A percentile compares a stretch with the other conserved stretches of the same genome.
phyloP scores from a whole-genome alignment of 306 rosid genomes.

The Malus orientalis region DNA sequence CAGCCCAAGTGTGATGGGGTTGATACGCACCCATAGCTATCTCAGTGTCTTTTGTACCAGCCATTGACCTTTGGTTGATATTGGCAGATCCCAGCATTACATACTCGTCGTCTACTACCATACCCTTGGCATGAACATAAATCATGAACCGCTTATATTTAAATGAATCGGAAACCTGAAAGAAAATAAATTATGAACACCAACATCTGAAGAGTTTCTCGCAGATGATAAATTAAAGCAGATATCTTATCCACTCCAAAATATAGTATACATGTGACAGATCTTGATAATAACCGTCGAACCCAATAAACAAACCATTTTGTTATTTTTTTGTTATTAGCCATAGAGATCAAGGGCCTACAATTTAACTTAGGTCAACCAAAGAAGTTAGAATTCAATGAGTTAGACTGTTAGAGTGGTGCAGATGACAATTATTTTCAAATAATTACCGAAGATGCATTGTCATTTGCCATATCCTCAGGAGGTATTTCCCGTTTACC shows the following conservation, averaged over 20 bases:
- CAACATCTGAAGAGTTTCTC: constrained; percentile 1
- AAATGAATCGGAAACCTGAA: constrained; percentile 42
- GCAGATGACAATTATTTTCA: not conserved
- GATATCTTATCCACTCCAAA: not conserved
- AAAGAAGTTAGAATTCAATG: constrained; percentile 1
- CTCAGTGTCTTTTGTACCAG: constrained; percentile 94
- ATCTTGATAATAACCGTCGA: not conserved
- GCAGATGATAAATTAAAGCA: not conserved
- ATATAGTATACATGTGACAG: not conserved
- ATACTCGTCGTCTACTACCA: constrained; percentile 86
- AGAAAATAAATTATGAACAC: constrained; percentile 2
- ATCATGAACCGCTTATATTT: constrained; percentile 69
- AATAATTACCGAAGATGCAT: constrained; percentile 48
- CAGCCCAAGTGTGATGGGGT: constrained; percentile 74
- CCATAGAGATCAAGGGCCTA: not conserved
- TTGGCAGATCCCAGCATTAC: constrained; percentile 89
- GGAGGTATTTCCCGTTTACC: constrained; percentile 65
- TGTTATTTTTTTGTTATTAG: not conserved
- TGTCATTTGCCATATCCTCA: constrained; percentile 27
- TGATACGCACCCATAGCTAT: constrained; percentile 97
- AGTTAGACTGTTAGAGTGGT: not conserved
- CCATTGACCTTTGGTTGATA: constrained; percentile 96
- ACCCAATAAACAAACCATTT: not conserved
- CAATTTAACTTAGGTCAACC: not conserved
- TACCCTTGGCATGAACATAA: constrained; percentile 94